Evolutionary conservation across 2,329 filamentous ascomycete genomes (phyloP), one percentile per base, ranked within the genome.

Genomic region (Penicillium sp.): DNA sequence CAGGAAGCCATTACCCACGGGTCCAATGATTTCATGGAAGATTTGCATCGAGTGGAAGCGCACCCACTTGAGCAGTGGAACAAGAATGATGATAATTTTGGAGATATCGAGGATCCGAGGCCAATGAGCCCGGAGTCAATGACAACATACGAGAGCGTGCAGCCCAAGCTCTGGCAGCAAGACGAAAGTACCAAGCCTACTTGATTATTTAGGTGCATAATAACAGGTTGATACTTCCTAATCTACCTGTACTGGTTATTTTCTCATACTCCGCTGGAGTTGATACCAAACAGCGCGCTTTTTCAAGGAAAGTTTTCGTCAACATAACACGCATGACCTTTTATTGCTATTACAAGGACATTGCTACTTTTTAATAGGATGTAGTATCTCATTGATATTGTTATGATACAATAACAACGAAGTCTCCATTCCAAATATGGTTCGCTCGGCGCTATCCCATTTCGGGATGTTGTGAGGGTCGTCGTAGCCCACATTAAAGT

Each of bases 1-100:
- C 54, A 58, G 5, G 64, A 67, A 13, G 54, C 64, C 4, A 66
- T 67, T 22, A 66, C 59, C 13, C 55, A 57, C 14, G 35, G 29
- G 2, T 63, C 58, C 8, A 45, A 52, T 29, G 60, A 59, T 37
- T 60, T 56, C 45, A 58, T 53, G 39, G 53, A 56, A 1, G 56
- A 60, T 11, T 5, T 46, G 7, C 44, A 57, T 46, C 55, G 44
- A 6, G 31, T 49, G 3, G 64, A 67, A 13, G 52, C 37, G 4
- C 41, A 63, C 13, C 47, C 46, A 5, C 48, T 67, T 6, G 62
- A 64, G n/a, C 37, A 49, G 2, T 64, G 58, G 60, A 48, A 51
- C 22, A 49, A 48, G 13, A 53, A 54, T 8, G 44, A 47, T 0
- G 24, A 44, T 10, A 11, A 16, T 2, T 48, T 7, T 21, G 48